These are phyloP conservation scores for Euphorbia tirucalli DNA, from an alignment of 345 rosid species.

Conservation along the genomic window DNA sequence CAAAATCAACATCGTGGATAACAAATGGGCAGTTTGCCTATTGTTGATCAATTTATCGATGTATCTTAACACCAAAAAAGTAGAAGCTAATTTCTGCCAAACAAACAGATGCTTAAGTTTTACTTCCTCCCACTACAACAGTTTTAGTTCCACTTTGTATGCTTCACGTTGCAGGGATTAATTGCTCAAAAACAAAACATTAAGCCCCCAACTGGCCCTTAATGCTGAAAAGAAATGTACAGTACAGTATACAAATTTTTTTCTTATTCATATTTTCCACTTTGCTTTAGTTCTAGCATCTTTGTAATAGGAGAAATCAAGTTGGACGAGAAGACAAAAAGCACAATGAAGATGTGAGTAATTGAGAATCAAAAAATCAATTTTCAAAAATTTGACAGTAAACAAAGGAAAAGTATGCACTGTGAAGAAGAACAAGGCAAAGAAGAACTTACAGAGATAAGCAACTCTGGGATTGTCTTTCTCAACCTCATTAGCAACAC, in stretches of 20 bases:
- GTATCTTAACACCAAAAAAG: background rate
- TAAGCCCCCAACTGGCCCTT: no score
- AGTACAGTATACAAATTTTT: no score
- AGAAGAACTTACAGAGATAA: slow-evolving; percentile 62
- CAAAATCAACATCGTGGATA: background rate
- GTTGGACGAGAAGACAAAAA: no score
- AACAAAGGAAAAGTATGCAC: background rate
- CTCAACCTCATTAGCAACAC: slow-evolving; percentile 89
- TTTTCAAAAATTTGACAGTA: no score
- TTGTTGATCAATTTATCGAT: background rate
- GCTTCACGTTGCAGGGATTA: no score
- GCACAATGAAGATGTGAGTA: no score
- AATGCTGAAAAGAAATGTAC: no score
- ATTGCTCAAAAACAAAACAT: no score
- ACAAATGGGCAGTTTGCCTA: background rate
- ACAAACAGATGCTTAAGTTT: background rate
- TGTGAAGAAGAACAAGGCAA: background rate
- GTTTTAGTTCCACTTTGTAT: background rate
- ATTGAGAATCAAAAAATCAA: no score
- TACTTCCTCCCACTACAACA: background rate
- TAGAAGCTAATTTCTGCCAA: background rate
- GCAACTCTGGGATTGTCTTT: slow-evolving; percentile 72
- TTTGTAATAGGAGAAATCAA: no score
- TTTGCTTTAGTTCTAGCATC: background rate
- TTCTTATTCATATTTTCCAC: no score